Evolutionary conservation across 257 asterid species (phyloP), one percentile per base, ranked within the genome.

Genomic region (Nyctanthes arbortristis): DNA sequence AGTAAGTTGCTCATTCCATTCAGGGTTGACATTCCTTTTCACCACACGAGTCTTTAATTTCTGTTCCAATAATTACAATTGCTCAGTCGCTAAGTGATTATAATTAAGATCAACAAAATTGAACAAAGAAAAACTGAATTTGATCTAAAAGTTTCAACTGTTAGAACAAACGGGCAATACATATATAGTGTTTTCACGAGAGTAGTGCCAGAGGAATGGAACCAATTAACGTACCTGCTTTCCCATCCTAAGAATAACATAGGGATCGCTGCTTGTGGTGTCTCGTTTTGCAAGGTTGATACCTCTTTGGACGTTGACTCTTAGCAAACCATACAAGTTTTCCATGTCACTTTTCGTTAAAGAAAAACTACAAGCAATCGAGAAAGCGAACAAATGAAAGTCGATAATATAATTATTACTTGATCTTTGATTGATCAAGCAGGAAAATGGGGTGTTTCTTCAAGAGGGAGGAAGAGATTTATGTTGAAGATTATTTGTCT

Each of bases 241-340:
- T 7, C 58, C 58, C 58, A 49, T 49, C 58, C 58, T 49, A 49
- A 49, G 29, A 49, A 49, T 7, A 1, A 49, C 58, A 13, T 49
- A 49, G 8, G 58, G 58, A 49, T 49, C 58, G 29, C 58, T 49
- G 29, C 58, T 73, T 31, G 28, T 24, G 28, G 61, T 61, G 28
- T 73, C 77, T 58, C 77, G 31, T 61, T 65, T 13, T n/a, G 77
- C 77, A 59, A 73, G 77, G 18, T 73, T 56, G 24, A 73, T 22
- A 14, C 77, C 77, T 60, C 72, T 20, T 64, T 57, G 22, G 39
- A 73, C 68, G 28, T 40, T 65, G 37, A 73, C 52, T 30, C 72
- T 65, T 32, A 73, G 63, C 27, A 73, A 71, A 22, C 77, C 77
- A 0, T 65, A 22, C 7, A 65, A 39, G 27, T 65, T 39, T 35